These are phyloP conservation scores for Boletus sensibilis DNA, from an alignment of 768 basidiomycete genomes.

Conservation along the genomic window DNA sequence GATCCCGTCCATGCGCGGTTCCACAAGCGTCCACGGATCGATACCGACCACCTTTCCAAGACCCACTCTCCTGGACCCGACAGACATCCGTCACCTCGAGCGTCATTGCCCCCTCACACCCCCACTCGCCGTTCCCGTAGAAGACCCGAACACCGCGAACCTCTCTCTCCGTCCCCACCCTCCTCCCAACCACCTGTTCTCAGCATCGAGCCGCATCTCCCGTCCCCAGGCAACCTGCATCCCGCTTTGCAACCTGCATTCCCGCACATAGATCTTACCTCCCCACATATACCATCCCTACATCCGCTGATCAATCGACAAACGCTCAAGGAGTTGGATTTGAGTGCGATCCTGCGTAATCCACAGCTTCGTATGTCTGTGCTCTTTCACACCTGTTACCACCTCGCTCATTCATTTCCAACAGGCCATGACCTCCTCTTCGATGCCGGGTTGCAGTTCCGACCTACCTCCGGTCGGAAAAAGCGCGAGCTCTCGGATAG, in stretches of 20 bases:
- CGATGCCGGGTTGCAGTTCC: conserved; percentile 80
- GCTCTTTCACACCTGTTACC: background rate
- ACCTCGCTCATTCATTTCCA: conserved; percentile 4
- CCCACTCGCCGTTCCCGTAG: conserved; percentile 33
- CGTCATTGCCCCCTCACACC: conserved; percentile 22
- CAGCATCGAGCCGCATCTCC: conserved; percentile 27
- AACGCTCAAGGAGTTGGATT: conserved; percentile 81
- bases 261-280: conserved; percentile 40
- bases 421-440: conserved; percentile 88
- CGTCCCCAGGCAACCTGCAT: conserved; percentile 26
- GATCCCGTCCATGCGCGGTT: conserved; percentile 21
- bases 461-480: conserved; percentile 70
- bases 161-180: conserved; percentile 26
- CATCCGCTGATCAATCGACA: conserved; percentile 79
- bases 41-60: conserved; percentile 22
- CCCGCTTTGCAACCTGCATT: conserved; percentile 30
- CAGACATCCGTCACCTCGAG: conserved; percentile 14
- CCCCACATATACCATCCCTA: conserved; percentile 62
- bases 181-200: conserved; percentile 20
- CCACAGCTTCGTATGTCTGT: conserved; percentile 80
- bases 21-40: conserved; percentile 33
- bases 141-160: conserved; percentile 30
- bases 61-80: conserved; percentile 10
- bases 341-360: conserved; percentile 82
- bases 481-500: conserved; percentile 71